Conservation (phyloP, 2,329 filamentous ascomycete species). For the Pseudofabraea citricarpa region DNA sequence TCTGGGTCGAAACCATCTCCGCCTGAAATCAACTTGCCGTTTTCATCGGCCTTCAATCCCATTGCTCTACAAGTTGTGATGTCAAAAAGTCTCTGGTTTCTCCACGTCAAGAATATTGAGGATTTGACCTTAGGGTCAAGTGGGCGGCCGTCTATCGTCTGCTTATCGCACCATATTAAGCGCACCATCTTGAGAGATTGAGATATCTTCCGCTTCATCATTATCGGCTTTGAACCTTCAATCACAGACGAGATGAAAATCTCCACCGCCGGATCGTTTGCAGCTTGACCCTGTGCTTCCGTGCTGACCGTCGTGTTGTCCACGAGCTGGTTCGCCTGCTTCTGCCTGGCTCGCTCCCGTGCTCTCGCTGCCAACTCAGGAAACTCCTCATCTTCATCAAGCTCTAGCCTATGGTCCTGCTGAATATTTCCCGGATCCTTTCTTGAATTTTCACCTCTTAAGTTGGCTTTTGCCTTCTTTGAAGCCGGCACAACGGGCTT, state of each 20-base stretch:
- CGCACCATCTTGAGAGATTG: slow-evolving; percentile 65
- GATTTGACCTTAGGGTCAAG: slow-evolving; percentile 38
- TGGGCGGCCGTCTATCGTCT: slow-evolving; percentile 40
- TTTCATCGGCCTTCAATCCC: slow-evolving; percentile 47
- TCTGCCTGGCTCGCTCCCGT: slow-evolving; percentile 19
- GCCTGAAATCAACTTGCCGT: slow-evolving; percentile 21
- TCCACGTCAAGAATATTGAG: slow-evolving; percentile 75
- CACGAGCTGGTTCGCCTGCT: slow-evolving; percentile 7
- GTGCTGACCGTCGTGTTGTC: slow-evolving; percentile 10
- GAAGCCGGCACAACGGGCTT: not conserved
- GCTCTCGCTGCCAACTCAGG: slow-evolving; percentile 25
- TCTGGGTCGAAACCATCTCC: slow-evolving; percentile 42
- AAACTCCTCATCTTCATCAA: slow-evolving; percentile 25
- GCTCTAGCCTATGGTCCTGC: no score
- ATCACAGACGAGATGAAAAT: slow-evolving; percentile 68
- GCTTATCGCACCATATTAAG: slow-evolving; percentile 62
- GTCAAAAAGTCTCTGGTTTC: slow-evolving; percentile 65
- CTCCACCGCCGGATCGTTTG: slow-evolving; percentile 45
- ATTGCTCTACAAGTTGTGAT: slow-evolving; percentile 69
- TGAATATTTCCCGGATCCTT: no score
- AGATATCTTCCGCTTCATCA: slow-evolving; percentile 62
- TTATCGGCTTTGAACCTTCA: slow-evolving; percentile 50
- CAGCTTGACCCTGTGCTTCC: not conserved
- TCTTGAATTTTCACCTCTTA: no score
- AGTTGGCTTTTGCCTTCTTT: no score